Base-by-base conservation (phyloP, 495 filamentous ascomycete species). In the Xylaria longipes region DNA sequence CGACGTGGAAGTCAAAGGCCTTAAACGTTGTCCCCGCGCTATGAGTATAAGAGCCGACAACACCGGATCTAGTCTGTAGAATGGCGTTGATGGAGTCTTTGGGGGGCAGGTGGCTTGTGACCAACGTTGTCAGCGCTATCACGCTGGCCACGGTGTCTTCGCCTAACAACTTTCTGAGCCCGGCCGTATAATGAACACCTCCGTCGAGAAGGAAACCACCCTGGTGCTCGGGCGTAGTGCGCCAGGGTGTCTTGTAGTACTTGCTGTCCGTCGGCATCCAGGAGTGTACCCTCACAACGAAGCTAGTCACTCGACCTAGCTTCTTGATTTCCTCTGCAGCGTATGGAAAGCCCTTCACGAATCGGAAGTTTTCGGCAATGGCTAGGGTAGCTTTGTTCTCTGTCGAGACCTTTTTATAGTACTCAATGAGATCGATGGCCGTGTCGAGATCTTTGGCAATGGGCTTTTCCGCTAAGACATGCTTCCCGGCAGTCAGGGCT, bases 401-500 rank as follows among this genome's bases (percentile, higher is more conserved):
- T 35, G 68, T 62, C 41, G 86, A 84, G 15, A 85, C 83, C 46
- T 80, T 74, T 62, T 85, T 78, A 74, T 91, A 93, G 84, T 88
- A 92, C 9, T 83, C 64, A 48, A 93, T 77, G 39, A 96, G 84
- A 37, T 89, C 84, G 46, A 84, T 82, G 11, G 91, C 93, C 0
- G 87, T 82, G 3, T 84, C 82, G 25, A 93, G 74, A 76, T 93
- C 89, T 74, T 87, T 86, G 0, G 92, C 92, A 48, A 95, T 88
- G 22, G 93, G 93, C 78, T 96, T 97, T 80, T 97, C 93, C n/a
- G 84, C 90, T 0, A 95, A 80, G 7, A 95, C 93, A 79, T 94
- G 92, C 73, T 96, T 96, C 29, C 91, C 89, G 1, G 92, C 91
- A 0, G 80, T 73, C 0, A 96, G 84, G 5, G 92, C 88, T 41